A percentile compares a stretch with the other conserved stretches of the same genome.
Conservation (phyloP, 169 alveolate genomes). For the Cytauxzoon felis region DNA sequence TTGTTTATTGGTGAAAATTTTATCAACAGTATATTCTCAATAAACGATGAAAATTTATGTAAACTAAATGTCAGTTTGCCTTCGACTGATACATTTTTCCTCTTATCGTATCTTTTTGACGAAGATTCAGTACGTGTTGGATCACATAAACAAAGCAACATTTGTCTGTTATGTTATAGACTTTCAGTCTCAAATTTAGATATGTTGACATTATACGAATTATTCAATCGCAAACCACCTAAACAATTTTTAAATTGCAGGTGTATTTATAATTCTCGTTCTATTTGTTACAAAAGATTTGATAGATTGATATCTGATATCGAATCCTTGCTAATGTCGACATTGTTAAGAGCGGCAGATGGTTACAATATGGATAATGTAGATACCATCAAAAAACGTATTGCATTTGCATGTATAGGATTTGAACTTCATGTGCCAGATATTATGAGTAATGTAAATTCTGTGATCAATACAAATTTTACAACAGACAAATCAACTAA, state of each 20-base stretch:
- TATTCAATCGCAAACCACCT: background rate
- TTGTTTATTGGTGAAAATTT: no score
- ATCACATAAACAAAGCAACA: background rate
- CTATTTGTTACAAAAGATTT: background rate
- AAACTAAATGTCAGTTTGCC: no score
- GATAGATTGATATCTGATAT: background rate
- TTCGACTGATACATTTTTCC: background rate
- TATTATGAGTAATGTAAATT: no score
- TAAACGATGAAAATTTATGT: no score
- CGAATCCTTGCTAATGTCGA: slow-evolving; percentile 5
- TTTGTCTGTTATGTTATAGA: slow-evolving; percentile 40
- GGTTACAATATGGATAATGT: background rate
- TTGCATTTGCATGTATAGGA: slow-evolving; percentile 46
- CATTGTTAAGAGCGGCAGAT: slow-evolving; percentile 10
- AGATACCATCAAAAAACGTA: background rate
- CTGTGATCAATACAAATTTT: no score
- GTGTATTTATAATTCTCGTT: slow-evolving; percentile 6
- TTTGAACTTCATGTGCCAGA: slow-evolving; percentile 14
- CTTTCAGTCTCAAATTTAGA: slow-evolving; percentile 12
- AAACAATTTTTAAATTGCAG: slow-evolving; percentile 21
- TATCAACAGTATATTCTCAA: no score
- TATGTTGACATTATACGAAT: slow-evolving; percentile 17
- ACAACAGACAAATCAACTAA: no score
- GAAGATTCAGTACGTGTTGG: background rate
- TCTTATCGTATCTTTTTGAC: slow-evolving; percentile 13